Conservation (phyloP, 2,329 filamentous ascomycete genomes). For the Hypoxylon sp. region DNA sequence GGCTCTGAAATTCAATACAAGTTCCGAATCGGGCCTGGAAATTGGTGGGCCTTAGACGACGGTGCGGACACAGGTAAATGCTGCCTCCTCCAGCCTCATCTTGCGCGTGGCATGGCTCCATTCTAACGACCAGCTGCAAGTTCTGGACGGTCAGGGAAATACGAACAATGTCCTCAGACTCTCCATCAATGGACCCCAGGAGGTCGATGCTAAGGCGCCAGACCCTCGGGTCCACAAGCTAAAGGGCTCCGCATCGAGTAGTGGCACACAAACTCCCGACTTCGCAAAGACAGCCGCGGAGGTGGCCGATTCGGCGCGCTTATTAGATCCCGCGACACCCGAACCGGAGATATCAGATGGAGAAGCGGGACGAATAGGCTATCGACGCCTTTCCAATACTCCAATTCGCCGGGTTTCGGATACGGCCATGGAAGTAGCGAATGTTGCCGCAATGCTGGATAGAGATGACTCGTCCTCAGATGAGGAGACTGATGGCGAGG, state of each 20-base stretch:
- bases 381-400: conserved; percentile 56
- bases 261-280: conserved; percentile 50
- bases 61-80: conserved; percentile 69
- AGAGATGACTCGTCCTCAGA: conserved; percentile 32
- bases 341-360: conserved; percentile 55
- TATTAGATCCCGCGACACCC: conserved; percentile 52
- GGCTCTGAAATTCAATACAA: conserved; percentile 80
- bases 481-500: conserved; percentile 30
- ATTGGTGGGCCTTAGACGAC: conserved; percentile 81
- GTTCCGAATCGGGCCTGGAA: conserved; percentile 75
- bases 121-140: conserved; percentile 45
- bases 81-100: conserved; percentile 9
- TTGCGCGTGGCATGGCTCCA: background rate
- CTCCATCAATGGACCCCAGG: conserved; percentile 42
- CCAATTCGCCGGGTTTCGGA: conserved; percentile 60
- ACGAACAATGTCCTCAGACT: conserved; percentile 63
- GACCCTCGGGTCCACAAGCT: conserved; percentile 36
- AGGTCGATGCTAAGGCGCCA: conserved; percentile 34
- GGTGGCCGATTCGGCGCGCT: conserved; percentile 55
- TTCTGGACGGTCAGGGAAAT: conserved; percentile 63
- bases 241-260: conserved; percentile 39
- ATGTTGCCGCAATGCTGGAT: conserved; percentile 59
- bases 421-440: conserved; percentile 62
- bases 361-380: conserved; percentile 53
- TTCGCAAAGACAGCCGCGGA: conserved; percentile 53